Conservation (phyloP, 768 basidiomycete genomes). For the Naganishia friedmannii region DNA sequence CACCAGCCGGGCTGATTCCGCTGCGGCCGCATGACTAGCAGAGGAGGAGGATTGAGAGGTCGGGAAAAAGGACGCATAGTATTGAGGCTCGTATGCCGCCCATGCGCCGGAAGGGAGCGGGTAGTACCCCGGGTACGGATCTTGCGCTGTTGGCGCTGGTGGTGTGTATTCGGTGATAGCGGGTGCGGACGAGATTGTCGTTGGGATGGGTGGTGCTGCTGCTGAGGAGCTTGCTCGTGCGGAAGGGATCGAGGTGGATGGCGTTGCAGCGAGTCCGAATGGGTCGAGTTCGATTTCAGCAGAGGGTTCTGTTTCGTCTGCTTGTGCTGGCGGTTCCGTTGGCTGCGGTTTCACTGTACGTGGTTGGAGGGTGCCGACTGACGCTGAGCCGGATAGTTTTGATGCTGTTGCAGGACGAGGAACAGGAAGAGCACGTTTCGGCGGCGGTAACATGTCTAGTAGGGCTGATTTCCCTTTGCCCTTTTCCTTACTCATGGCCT, state of each 20-base stretch:
- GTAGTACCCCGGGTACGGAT: conserved; percentile 51
- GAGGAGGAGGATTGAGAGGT: neutral
- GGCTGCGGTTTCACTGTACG: too few relatives aligned
- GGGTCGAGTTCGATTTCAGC: conserved; percentile 4
- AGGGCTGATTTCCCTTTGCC: conserved; percentile 31
- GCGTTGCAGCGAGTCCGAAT: neutral
- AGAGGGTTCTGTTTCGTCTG: conserved; percentile 13
- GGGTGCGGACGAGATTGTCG: conserved; percentile 45
- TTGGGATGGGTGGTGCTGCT: conserved; percentile 22
- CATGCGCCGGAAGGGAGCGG: conserved; percentile 44
- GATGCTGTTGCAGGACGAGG: neutral
- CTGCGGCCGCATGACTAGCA: conserved; percentile 32
- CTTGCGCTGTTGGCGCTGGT: conserved; percentile 38
- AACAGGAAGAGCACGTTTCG: conserved; percentile 36
- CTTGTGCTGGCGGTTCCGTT: too few relatives aligned
- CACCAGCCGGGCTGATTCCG: too few relatives aligned
- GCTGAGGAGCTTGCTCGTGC: conserved; percentile 1
- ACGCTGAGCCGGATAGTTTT: neutral
- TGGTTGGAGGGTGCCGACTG: conserved; percentile 7
- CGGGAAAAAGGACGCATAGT: conserved; percentile 47
- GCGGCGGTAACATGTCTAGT: conserved; percentile 48
- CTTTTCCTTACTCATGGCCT: neutral
- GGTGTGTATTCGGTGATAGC: conserved; percentile 44
- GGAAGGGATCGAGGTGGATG: neutral
- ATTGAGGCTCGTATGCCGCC: conserved; percentile 47